Conservation (phyloP, 2,329 filamentous ascomycete genomes). For the Microsporum ferrugineum region DNA sequence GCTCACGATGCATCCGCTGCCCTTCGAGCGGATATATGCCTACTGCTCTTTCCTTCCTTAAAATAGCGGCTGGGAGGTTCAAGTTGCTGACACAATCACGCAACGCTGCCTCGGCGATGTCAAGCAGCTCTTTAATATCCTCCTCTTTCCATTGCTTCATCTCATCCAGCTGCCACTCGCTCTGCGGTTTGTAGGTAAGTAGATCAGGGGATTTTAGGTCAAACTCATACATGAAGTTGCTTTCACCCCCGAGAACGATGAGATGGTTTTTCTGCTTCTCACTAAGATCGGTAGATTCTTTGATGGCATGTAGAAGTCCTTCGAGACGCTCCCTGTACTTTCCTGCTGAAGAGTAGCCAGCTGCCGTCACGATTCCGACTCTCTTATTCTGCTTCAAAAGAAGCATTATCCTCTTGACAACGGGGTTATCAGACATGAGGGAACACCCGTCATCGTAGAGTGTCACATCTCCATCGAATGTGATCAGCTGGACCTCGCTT, state of each 20-base stretch:
- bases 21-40: slow-evolving; percentile 58
- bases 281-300: slow-evolving; percentile 50
- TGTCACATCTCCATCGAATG: slow-evolving; percentile 96
- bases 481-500: slow-evolving; percentile 69
- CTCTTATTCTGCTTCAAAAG: slow-evolving; percentile 68
- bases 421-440: slow-evolving; percentile 61
- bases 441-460: slow-evolving; percentile 83
- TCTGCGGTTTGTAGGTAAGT: slow-evolving; percentile 50
- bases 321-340: slow-evolving; percentile 79
- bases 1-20: slow-evolving; percentile 67
- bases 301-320: slow-evolving; percentile 72
- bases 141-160: slow-evolving; percentile 42
- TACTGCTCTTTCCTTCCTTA: slow-evolving; percentile 81
- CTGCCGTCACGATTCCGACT: slow-evolving; percentile 92
- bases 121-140: slow-evolving; percentile 69
- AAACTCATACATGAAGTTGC: slow-evolving; percentile 87
- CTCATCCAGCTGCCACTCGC: slow-evolving; percentile 51
- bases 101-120: slow-evolving; percentile 76
- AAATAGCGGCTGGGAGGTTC: slow-evolving; percentile 63
- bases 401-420: slow-evolving; percentile 57
- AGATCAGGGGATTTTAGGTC: slow-evolving; percentile 52
- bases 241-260: slow-evolving; percentile 89
- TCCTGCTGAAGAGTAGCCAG: slow-evolving; percentile 79
- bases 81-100: slow-evolving; percentile 70
- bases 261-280: slow-evolving; percentile 61